Base-by-base conservation (phyloP, 2,329 filamentous ascomycete genomes). In the Fusarium sacchari region DNA sequence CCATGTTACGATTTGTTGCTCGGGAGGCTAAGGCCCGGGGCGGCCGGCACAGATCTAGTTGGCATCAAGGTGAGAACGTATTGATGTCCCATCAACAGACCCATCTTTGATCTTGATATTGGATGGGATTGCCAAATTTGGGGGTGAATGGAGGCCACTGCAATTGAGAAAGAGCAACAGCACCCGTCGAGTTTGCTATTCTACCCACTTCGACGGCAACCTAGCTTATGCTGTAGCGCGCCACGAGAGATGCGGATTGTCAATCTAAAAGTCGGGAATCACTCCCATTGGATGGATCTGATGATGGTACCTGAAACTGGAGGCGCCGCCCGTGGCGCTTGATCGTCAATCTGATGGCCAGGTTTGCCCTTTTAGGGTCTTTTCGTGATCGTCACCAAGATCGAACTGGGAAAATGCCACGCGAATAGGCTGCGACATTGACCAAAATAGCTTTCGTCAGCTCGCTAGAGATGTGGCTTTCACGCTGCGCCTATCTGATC, bases 291-390 rank as follows among this genome's bases (percentile, higher is more conserved):
- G 76, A 62, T 50, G 44, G 34, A 26, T 43, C 44, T 53, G 50
- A 44, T 36, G 47, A 76, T 61, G 69, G 76, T 76, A 70, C 76
- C 73, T 78, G 74, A 76, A 77, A 78, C 75, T 52, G 49, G 46
- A 72, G 73, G 60, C 72, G 67, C 67, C 62, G 73, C 68, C 65
- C 62, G 71, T 73, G 72, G 72, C 74, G 67, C 64, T 69, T 72
- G 70, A 70, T 72, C 72, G 57, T 74, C 50, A 73, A 66, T 64
- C 67, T 52, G 42, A 44, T 67, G 61, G 49, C 49, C 58, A 37
- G 30, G 40, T 62, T 66, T 67, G 55, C 57, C 56, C 60, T 64
- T 62, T 53, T 61, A 46, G 37, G 37, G 56, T 43, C 46, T 36
- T 32, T 17, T 55, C 62, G 43, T n/a, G 42, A 44, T 62, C 42